phyloP scores from a whole-genome alignment of 2,329 filamentous ascomycete species.

The Coniochaeta ligniaria region DNA sequence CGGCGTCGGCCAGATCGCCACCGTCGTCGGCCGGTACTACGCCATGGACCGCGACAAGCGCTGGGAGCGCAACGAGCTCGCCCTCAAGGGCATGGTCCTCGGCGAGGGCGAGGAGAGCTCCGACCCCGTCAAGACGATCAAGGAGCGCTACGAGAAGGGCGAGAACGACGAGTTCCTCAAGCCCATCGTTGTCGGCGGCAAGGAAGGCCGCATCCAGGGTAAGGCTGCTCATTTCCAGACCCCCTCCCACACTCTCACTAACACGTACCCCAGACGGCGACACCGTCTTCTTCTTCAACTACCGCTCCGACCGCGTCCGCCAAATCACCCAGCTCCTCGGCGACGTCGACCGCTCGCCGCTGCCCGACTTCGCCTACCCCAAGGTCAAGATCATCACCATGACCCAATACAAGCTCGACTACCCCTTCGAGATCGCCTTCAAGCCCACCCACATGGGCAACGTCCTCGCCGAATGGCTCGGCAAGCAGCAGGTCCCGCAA shows the following conservation, averaged over 20 bases:
- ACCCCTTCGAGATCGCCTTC: conserved; percentile 87
- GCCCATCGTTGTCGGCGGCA: conserved; percentile 89
- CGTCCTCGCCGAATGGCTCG: conserved; percentile 94
- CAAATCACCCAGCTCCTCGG: conserved; percentile 94
- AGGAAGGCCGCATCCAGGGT: conserved; percentile 81
- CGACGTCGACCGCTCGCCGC: conserved; percentile 83
- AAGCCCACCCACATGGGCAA: conserved; percentile 94
- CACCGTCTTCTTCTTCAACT: conserved; percentile 99
- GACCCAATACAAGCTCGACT: conserved; percentile 97
- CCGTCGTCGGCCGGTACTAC: conserved; percentile 92
- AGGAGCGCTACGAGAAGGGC: conserved; percentile 77
- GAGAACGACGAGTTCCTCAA: conserved; percentile 98
- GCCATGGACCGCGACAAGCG: conserved; percentile 99
- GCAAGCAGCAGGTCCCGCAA: conserved; percentile 83
- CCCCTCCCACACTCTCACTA: background rate
- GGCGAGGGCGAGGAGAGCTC: conserved; percentile 82
- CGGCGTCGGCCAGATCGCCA: conserved; percentile 80
- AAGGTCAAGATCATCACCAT: conserved; percentile 91
- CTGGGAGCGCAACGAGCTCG: conserved; percentile 91
- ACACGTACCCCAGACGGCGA: conserved; percentile 60
- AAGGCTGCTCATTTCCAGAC: background rate
- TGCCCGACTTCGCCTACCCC: conserved; percentile 87
- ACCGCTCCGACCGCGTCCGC: conserved; percentile 93
- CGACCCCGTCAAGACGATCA: conserved; percentile 81
- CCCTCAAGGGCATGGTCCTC: conserved; percentile 75